Evolutionary conservation across 2,329 filamentous ascomycete species (phyloP), one percentile per base, ranked within the genome.

Genomic region (Fusarium tjaetaba): DNA sequence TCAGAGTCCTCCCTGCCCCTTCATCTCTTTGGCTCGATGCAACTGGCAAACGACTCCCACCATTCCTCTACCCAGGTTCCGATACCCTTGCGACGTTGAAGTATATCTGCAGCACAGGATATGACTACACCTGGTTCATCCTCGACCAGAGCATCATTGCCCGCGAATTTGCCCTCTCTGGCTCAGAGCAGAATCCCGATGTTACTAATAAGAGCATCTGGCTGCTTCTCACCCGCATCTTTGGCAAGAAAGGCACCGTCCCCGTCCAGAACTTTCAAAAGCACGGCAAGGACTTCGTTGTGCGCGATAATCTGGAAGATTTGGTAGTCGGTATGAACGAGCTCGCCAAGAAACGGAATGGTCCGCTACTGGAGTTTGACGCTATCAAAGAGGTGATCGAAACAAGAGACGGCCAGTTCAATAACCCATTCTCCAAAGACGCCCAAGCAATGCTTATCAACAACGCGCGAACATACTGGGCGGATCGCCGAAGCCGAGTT

Each of bases 111-210:
- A 80, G 79, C 71, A 91, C 89, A 0, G 89, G 89, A 1, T 87
- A 90, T 80, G 88, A 90, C 78, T 91, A 91, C 81, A 87, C 86
- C 4, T 91, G 89, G 89, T 91, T 91, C 80, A 85, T 91, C 61
- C 84, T 89, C 5, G 85, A 89, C 77, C 87, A 88, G 69, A 81
- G 81, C 76, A 91, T 91, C 74, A 87, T 91, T 52, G 87, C 87
- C n/a, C 84, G 86, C 26, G 89, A 91, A 79, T 91, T 91, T 65
- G 88, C 87, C 18, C 85, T 91, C 2, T 91, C 89, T 0, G 89
- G 89, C 14, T 90, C 88, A 1, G 89, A 91, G 80, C 89, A 91
- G 81, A 91, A 91, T 80, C 88, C 88, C 0, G 89, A 91, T 73
- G 71, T 91, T 36, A 89, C 88, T 3, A 80, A 78, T 77, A 91